Conservation (phyloP, 2,329 filamentous ascomycete species). For the Tolypocladium pustulatum region DNA sequence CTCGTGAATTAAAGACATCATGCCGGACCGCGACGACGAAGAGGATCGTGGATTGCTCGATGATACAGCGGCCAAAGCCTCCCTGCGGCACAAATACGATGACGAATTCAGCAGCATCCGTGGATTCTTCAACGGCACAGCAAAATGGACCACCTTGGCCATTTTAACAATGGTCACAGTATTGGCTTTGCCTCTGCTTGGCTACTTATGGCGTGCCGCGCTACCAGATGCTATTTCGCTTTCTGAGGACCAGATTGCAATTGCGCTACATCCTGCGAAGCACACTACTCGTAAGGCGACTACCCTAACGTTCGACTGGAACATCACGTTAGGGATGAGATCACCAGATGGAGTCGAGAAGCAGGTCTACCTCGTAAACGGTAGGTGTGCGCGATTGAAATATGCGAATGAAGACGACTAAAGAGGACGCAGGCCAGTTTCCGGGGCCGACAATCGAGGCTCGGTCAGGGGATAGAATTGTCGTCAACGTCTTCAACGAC, state of each 20-base stretch:
- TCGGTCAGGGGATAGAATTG: conserved; percentile 59
- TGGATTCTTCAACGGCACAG: not conserved
- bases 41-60: conserved; percentile 3
- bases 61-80: not conserved
- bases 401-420: not conserved
- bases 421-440: conserved; percentile 35
- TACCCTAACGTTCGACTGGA: conserved; percentile 10
- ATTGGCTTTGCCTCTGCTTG: conserved; percentile 2
- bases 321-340: conserved; percentile 7
- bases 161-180: not conserved
- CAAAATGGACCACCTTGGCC: conserved; percentile 1
- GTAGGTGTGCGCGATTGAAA: conserved; percentile 1
- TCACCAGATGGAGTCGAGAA: conserved; percentile 14
- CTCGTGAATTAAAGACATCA: not conserved
- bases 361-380: conserved; percentile 14
- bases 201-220: not conserved
- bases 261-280: conserved; percentile 6
- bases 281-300: conserved; percentile 6
- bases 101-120: not conserved
- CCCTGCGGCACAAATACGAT: not conserved
- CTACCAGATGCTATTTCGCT: not conserved
- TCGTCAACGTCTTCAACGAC: conserved; percentile 55
- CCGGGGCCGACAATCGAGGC: conserved; percentile 60
- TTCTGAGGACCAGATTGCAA: conserved; percentile 5
- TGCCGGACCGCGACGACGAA: conserved; percentile 1